Base-by-base conservation (phyloP, 2,329 filamentous ascomycete genomes). In the Pseudocercospora macadamiae region DNA sequence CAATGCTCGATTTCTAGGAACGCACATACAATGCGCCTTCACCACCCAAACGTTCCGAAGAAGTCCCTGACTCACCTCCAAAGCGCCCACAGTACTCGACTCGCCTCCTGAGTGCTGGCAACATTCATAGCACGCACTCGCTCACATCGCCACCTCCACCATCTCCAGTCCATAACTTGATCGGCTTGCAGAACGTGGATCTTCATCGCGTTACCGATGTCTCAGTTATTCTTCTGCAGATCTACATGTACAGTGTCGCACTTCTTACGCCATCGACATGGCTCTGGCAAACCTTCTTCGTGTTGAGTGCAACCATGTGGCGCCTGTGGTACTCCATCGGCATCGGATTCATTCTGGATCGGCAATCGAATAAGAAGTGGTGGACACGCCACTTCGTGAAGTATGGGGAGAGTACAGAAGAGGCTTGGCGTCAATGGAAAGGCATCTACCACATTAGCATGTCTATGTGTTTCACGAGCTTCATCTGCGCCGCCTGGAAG, bases 381-480 rank as follows among this genome's bases (percentile, higher is more conserved):
- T 97, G 95, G 91, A 97, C 93, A 14, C 87, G 95, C 23, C 95
- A 99, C 78, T 99, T 97, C 72, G 85, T 99, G 77, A 99, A 99
- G 75, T 97, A 89, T 70, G 95, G 95, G 62, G 95, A 97, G 74
- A 92, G 85, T 61, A 88, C 88, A 2, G 88, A 89, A 61, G 95
- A 97, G 76, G 93, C 93, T 3, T 99, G 95, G 95, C 87, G 89
- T 57, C 93, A 99, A 74, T 99, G 95, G 95, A 97, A 97, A 77
- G 91, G 89, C 28, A 86, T 96, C 70, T 97, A 97, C 70, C 91
- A 99, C 73, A 82, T 97, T 66, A 96, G 91, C 76, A 93, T 93
- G 84, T 86, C 87, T 57, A 87, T 97, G 85, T 93, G 90, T 75
- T 93, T 96, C 70, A 83, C 88, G 18, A 93, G 90, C 58, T 96